Conservation (phyloP, 1,284 basidiomycete genomes). For the Leccinum solheimii region DNA sequence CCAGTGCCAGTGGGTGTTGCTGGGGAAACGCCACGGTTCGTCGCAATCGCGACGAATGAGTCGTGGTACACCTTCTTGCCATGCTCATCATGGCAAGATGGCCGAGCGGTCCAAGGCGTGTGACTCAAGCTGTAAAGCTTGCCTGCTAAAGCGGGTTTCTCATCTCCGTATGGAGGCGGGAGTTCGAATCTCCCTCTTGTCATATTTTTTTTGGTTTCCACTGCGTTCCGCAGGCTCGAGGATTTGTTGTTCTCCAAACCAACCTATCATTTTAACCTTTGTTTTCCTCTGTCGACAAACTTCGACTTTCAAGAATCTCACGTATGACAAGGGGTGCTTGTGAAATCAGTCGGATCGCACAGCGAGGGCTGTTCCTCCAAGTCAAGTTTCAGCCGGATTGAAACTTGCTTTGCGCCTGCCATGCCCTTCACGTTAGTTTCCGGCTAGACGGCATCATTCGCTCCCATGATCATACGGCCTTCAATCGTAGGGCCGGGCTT, state of each 20-base stretch:
- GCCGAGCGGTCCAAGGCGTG: constrained; percentile 35
- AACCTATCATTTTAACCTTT: neutral
- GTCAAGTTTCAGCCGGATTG: neutral
- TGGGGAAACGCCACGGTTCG: neutral
- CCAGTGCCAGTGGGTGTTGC: neutral
- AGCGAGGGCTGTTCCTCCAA: constrained; percentile 39
- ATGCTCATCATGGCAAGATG: constrained; percentile 25
- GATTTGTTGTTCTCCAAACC: neutral
- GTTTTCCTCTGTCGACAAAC: neutral
- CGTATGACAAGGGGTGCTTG: neutral
- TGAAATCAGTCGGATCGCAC: constrained; percentile 38
- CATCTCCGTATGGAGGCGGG: constrained; percentile 32
- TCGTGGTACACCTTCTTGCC: neutral
- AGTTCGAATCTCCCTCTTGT: constrained; percentile 38
- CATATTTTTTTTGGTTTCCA: neutral
- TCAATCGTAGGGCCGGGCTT: constrained; percentile 21
- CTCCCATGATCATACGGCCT: constrained; percentile 36
- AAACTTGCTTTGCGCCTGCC: neutral
- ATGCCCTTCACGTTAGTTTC: constrained; percentile 26
- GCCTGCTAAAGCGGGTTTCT: constrained; percentile 17
- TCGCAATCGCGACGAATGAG: neutral
- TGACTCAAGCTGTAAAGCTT: constrained; percentile 32
- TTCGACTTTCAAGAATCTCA: neutral
- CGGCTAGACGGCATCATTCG: constrained; percentile 36
- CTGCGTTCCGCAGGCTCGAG: neutral